phyloP scores from a whole-genome alignment of 2,329 filamentous ascomycete genomes.

The Xylaria sp. region DNA sequence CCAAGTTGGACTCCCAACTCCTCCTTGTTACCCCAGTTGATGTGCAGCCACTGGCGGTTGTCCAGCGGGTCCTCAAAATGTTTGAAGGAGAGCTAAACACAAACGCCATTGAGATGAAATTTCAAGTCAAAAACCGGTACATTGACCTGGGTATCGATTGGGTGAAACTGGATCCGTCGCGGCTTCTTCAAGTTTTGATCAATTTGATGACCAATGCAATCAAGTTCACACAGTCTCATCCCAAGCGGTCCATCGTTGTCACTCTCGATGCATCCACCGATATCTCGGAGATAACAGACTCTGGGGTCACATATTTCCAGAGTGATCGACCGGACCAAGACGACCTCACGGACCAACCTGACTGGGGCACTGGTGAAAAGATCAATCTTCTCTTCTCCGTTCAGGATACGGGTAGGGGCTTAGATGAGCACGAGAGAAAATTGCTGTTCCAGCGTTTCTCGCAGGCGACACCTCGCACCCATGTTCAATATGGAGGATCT shows the following conservation, averaged over 20 bases:
- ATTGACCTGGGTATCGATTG: slow-evolving; percentile 72
- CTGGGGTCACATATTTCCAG: slow-evolving; percentile 60
- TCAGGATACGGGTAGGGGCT: slow-evolving; percentile 75
- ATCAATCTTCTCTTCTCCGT: slow-evolving; percentile 79
- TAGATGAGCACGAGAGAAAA: slow-evolving; percentile 73
- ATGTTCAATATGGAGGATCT: slow-evolving; percentile 77
- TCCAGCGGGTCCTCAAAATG: slow-evolving; percentile 78
- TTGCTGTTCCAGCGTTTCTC: slow-evolving; percentile 75
- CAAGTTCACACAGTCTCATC: slow-evolving; percentile 72
- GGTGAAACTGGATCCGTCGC: slow-evolving; percentile 79
- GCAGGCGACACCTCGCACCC: slow-evolving; percentile 74
- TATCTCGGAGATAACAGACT: slow-evolving; percentile 55
- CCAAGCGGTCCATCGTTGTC: slow-evolving; percentile 69
- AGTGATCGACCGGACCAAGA: slow-evolving; percentile 55
- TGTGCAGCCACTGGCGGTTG: slow-evolving; percentile 74
- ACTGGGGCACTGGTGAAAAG: slow-evolving; percentile 78
- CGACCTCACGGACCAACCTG: slow-evolving; percentile 63
- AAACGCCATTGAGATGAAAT: slow-evolving; percentile 77
- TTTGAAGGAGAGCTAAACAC: slow-evolving; percentile 80
- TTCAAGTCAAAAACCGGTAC: slow-evolving; percentile 75
- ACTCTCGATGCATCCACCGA: slow-evolving; percentile 71
- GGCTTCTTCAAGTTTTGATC: slow-evolving; percentile 79
- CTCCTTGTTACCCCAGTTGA: slow-evolving; percentile 77
- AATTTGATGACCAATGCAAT: slow-evolving; percentile 78
- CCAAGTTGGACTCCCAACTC: slow-evolving; percentile 77